Percentiles rank a stretch among this genome's conserved stretches.
phyloP scores from a whole-genome alignment of 2,329 filamentous ascomycete genomes.

The Stemphylium beticola region DNA sequence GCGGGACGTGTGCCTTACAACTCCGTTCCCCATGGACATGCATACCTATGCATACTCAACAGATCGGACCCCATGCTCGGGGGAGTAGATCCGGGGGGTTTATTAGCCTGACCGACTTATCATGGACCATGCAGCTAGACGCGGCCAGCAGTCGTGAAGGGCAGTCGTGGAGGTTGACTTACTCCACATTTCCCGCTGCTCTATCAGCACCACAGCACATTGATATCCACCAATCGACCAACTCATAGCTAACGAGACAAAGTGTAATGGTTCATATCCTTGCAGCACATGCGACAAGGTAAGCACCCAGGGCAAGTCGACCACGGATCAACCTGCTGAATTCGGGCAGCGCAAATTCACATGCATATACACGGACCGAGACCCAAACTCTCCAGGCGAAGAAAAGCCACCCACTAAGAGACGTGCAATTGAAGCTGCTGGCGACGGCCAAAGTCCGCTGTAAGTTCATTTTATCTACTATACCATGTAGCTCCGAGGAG shows the following conservation, averaged over 20 bases:
- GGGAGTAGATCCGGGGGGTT: neutral
- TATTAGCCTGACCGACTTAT: neutral
- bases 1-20: neutral
- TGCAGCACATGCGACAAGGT: conserved; percentile 66
- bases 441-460: conserved; percentile 23
- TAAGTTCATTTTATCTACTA: neutral
- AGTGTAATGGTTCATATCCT: conserved; percentile 66
- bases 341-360: conserved; percentile 48
- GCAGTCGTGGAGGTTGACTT: neutral
- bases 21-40: neutral
- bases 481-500: neutral
- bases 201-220: neutral
- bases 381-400: conserved; percentile 43
- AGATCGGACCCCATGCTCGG: neutral
- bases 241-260: conserved; percentile 18
- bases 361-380: conserved; percentile 48
- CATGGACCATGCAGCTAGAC: neutral
- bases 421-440: conserved; percentile 31
- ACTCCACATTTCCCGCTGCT: neutral
- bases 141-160: conserved; percentile 1
- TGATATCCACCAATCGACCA: neutral
- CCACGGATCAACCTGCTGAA: conserved; percentile 20
- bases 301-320: conserved; percentile 13
- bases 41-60: neutral
- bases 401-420: conserved; percentile 47